phyloP scores from a whole-genome alignment of 345 rosid species.

The Diplotaxis tenuifolia region DNA sequence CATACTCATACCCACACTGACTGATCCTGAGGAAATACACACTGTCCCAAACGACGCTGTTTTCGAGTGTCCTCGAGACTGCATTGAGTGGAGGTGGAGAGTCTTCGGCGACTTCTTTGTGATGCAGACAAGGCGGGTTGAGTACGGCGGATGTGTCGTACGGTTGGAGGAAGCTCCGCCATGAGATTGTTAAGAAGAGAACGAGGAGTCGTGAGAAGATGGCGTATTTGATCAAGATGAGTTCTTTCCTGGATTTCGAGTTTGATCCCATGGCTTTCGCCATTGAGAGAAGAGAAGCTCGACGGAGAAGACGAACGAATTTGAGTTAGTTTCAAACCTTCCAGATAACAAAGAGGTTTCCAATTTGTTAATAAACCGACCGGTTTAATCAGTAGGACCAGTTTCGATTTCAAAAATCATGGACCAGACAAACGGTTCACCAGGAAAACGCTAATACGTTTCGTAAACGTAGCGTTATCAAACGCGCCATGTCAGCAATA shows the following conservation, averaged over 20 bases:
- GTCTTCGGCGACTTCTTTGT: slow-evolving; percentile 18
- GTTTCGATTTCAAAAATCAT: not conserved
- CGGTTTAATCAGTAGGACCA: not conserved
- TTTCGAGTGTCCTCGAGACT: slow-evolving; percentile 49
- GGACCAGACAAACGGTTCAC: not conserved
- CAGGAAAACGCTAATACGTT: too few relatives aligned
- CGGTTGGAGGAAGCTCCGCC: slow-evolving; percentile 62
- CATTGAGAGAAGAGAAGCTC: slow-evolving; percentile 14
- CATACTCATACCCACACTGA: slow-evolving; percentile 90
- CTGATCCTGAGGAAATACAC: slow-evolving; percentile 81
- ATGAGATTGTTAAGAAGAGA: slow-evolving; percentile 48
- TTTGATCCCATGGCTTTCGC: slow-evolving; percentile 7
- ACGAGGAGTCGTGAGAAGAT: slow-evolving; percentile 59
- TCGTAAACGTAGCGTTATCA: not conserved
- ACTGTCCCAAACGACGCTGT: slow-evolving; percentile 80
- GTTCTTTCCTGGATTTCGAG: slow-evolving; percentile 29
- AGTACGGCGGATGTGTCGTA: slow-evolving; percentile 85
- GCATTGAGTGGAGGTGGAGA: slow-evolving; percentile 22
- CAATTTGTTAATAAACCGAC: not conserved
- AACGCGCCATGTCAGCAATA: slow-evolving; percentile 24
- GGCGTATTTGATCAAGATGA: slow-evolving; percentile 53
- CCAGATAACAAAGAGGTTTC: not conserved
- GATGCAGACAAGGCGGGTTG: slow-evolving; percentile 54
- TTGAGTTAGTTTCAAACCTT: not conserved
- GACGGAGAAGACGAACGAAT: not conserved